phyloP scores from a whole-genome alignment of 768 basidiomycete genomes.

The Lentinula aciculospora region DNA sequence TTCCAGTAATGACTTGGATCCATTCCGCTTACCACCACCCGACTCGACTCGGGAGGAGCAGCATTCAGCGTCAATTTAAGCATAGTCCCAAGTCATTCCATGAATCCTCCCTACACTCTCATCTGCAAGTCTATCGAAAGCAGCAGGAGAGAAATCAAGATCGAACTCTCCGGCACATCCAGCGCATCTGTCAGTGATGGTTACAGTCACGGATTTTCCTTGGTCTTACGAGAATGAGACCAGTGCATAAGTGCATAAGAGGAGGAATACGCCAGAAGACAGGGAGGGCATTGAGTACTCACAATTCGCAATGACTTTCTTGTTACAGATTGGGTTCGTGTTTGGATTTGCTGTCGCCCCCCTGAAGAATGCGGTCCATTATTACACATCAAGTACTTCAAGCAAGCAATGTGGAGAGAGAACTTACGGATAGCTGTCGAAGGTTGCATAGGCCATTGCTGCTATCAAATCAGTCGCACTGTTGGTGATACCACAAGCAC shows the following conservation, averaged over 20 bases:
- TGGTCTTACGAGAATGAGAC: background rate
- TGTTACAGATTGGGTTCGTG: slow-evolving; percentile 11
- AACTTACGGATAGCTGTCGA: slow-evolving; percentile 29
- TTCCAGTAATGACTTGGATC: background rate
- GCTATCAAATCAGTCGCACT: slow-evolving; percentile 12
- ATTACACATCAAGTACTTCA: background rate
- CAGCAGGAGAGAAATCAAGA: slow-evolving; percentile 7
- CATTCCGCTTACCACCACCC: background rate
- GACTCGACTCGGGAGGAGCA: too few species aligned
- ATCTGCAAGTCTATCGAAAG: slow-evolving; percentile 5
- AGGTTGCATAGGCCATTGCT: slow-evolving; percentile 28
- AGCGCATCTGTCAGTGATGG: slow-evolving; percentile 8
- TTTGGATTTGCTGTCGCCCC: background rate
- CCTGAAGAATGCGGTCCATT: background rate
- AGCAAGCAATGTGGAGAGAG: background rate
- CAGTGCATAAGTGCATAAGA: background rate
- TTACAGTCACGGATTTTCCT: slow-evolving; percentile 10
- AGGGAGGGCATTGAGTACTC: background rate
- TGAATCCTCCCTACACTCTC: background rate
- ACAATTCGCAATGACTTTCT: slow-evolving; percentile 4
- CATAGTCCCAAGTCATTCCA: background rate
- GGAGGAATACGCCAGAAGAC: too few species aligned
- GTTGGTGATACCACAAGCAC: slow-evolving; percentile 17
- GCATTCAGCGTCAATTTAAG: background rate
- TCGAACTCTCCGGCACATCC: slow-evolving; percentile 8